Conservation (phyloP, 495 filamentous ascomycete genomes). For the Apodospora peruviana region DNA sequence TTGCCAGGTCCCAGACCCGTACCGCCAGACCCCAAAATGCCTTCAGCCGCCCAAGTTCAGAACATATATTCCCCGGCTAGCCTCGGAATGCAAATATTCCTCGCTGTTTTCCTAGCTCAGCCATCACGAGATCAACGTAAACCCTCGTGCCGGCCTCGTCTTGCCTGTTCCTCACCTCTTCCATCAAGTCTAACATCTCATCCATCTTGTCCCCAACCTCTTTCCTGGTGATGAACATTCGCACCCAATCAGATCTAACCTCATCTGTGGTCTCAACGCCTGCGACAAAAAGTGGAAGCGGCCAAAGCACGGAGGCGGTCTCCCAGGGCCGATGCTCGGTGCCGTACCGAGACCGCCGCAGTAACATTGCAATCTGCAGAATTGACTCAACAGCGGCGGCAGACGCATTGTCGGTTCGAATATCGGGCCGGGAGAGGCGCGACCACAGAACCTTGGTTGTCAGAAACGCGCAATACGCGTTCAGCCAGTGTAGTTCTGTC, state of each 20-base stretch:
- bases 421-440: constrained; percentile 3
- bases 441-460: constrained; percentile 18
- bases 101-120: not conserved
- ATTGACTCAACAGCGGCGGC: constrained; percentile 13
- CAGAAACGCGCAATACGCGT: constrained; percentile 14
- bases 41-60: not conserved
- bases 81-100: constrained; percentile 10
- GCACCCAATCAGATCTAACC: constrained; percentile 25
- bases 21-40: too few relatives aligned
- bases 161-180: constrained; percentile 14
- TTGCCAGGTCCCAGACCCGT: too few relatives aligned
- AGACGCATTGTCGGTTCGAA: constrained; percentile 12
- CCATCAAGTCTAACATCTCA: constrained; percentile 10
- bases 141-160: constrained; percentile 10
- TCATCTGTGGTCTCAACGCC: constrained; percentile 25
- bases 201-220: too few relatives aligned
- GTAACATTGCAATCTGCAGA: constrained; percentile 13
- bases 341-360: constrained; percentile 8
- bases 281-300: constrained; percentile 23
- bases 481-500: constrained; percentile 13
- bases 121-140: constrained; percentile 5
- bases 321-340: not conserved
- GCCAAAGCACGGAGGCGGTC: constrained; percentile 16
- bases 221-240: constrained; percentile 11
- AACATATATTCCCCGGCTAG: not conserved